These are phyloP conservation scores for Tylopilus intermedius DNA, from an alignment of 768 basidiomycete genomes.

Conservation along the genomic window DNA sequence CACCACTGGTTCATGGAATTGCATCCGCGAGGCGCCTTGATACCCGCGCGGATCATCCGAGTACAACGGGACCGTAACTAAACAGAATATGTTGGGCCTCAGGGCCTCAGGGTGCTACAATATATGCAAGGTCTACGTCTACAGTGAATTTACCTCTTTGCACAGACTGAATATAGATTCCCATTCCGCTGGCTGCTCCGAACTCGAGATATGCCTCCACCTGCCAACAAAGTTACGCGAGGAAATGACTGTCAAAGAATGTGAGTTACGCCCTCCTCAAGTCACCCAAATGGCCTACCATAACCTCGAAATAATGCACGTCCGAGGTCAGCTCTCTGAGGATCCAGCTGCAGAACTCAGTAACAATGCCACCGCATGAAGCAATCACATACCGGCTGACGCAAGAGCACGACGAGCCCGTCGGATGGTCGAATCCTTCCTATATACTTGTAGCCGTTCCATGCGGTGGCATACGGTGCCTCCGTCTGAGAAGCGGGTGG, in stretches of 20 bases:
- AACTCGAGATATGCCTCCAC: constrained; percentile 34
- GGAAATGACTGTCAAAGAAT: constrained; percentile 37
- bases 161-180: constrained; percentile 52
- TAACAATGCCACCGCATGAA: neutral
- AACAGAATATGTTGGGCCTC: neutral
- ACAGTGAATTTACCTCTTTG: constrained; percentile 30
- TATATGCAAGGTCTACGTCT: neutral
- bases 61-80: neutral
- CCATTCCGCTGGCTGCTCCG: constrained; percentile 37
- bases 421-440: constrained; percentile 58
- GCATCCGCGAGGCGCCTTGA: constrained; percentile 1
- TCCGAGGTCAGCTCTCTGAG: constrained; percentile 28
- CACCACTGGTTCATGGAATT: too few species aligned
- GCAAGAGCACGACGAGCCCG: constrained; percentile 51
- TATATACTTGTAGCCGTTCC: constrained; percentile 52
- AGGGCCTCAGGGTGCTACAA: neutral
- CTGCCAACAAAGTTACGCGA: constrained; percentile 51
- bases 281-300: constrained; percentile 26
- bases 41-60: neutral
- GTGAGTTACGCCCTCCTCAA: constrained; percentile 7
- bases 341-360: constrained; percentile 17
- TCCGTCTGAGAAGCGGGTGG: constrained; percentile 36
- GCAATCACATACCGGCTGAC: constrained; percentile 43
- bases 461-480: constrained; percentile 42
- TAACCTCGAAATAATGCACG: constrained; percentile 46